Evolutionary conservation across 306 rosid genomes (phyloP).

Genomic region (Vachellia pachyceras): DNA sequence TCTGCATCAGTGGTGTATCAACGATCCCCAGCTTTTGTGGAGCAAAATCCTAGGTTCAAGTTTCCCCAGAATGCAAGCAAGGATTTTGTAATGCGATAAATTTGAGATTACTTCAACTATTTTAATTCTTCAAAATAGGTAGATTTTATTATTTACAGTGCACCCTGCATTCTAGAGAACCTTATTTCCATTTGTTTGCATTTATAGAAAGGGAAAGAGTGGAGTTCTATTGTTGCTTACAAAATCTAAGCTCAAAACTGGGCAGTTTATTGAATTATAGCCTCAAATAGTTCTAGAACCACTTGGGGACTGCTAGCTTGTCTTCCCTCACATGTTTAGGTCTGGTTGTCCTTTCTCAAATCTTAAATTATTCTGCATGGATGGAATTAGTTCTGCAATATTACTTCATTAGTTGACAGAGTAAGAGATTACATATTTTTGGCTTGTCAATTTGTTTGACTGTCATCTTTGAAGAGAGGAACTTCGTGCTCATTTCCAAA

Average conservation of each 20-base stretch:
- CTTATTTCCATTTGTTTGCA: slow-evolving; percentile 13
- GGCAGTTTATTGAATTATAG: no score
- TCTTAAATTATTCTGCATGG: no score
- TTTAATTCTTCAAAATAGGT: slow-evolving; percentile 2
- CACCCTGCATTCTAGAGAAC: background rate
- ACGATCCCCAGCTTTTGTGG: slow-evolving; percentile 77
- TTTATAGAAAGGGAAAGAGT: slow-evolving; percentile 36
- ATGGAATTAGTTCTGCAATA: no score
- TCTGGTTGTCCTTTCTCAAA: no score
- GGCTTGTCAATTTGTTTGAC: no score
- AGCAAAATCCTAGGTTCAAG: slow-evolving; percentile 84
- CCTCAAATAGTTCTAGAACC: no score
- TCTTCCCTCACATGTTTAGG: no score
- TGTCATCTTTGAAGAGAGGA: no score
- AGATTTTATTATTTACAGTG: background rate
- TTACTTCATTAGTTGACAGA: no score
- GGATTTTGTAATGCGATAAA: slow-evolving; percentile 55
- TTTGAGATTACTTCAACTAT: slow-evolving; percentile 30
- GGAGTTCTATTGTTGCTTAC: slow-evolving; percentile 6
- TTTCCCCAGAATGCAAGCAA: slow-evolving; percentile 53
- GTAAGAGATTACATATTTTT: no score
- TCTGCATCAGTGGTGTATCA: slow-evolving; percentile 86
- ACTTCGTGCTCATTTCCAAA: no score
- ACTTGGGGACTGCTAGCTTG: no score
- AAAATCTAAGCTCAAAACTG: background rate